phyloP scores from a whole-genome alignment of 805 yeast species.

The Zygotorulaspora chibaensis region DNA sequence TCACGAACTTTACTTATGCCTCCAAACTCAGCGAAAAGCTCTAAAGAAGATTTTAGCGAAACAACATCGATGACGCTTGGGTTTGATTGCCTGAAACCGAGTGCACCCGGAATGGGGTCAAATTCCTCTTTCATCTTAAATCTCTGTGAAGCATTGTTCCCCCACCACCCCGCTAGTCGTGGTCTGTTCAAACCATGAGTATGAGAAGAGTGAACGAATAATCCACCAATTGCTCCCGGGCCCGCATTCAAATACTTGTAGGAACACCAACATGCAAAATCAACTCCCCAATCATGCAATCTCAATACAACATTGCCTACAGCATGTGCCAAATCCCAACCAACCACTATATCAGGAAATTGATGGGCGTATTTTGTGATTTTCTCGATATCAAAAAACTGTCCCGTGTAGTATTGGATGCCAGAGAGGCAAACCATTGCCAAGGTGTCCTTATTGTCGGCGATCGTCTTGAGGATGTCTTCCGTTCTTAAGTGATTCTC shows the following conservation, averaged over 20 bases:
- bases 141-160: constrained; percentile 64
- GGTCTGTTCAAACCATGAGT: constrained; percentile 38
- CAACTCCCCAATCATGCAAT: constrained; percentile 85
- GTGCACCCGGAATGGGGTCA: constrained; percentile 79
- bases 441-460: constrained; percentile 51
- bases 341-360: constrained; percentile 51
- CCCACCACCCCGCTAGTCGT: constrained; percentile 97
- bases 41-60: constrained; percentile 61
- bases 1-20: constrained; percentile 56
- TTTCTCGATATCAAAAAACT: constrained; percentile 65
- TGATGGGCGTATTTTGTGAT: constrained; percentile 63
- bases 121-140: constrained; percentile 77
- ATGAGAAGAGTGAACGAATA: constrained; percentile 62
- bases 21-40: constrained; percentile 54
- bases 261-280: constrained; percentile 93
- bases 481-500: constrained; percentile 56
- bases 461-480: constrained; percentile 55
- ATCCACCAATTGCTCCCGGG: constrained; percentile 90
- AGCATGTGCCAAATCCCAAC: constrained; percentile 97
- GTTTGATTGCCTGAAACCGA: constrained; percentile 85
- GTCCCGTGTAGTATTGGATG: constrained; percentile 90
- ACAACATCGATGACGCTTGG: constrained; percentile 86
- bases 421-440: constrained; percentile 83
- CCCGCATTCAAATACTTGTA: constrained; percentile 90
- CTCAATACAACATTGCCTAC: constrained; percentile 77